phyloP scores from a whole-genome alignment of 179 eudicot species.

The Drosera spatulata region DNA sequence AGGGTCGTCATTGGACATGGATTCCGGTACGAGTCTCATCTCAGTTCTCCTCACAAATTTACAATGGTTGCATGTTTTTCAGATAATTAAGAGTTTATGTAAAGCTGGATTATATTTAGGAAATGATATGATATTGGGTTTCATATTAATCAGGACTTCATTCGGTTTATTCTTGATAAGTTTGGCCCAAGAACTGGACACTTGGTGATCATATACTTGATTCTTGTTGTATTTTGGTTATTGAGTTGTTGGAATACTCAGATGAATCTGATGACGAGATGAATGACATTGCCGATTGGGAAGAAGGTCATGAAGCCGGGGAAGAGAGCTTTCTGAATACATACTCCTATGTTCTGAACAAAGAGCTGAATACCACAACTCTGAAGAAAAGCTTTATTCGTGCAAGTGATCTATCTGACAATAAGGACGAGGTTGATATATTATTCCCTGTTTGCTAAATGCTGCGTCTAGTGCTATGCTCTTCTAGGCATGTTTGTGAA shows the following conservation, averaged over 20 bases:
- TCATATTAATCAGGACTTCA: too few species aligned
- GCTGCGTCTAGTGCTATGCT: too few species aligned
- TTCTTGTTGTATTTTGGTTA: too few species aligned
- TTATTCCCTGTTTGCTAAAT: too few species aligned
- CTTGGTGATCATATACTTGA: too few species aligned
- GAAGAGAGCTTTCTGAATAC: conserved; percentile 48
- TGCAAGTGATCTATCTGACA: conserved; percentile 37
- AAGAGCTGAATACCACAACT: conserved; percentile 59
- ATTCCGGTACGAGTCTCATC: conserved; percentile 46
- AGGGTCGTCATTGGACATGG: conserved; percentile 74
- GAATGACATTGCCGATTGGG: conserved; percentile 39
- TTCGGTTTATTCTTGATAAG: not conserved
- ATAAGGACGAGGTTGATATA: conserved; percentile 43
- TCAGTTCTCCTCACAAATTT: not conserved
- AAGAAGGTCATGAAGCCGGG: conserved; percentile 23
- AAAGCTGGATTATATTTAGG: too few species aligned
- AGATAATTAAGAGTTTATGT: too few species aligned
- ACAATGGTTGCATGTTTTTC: not conserved
- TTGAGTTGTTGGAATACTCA: conserved; percentile 9
- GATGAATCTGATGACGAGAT: conserved; percentile 68
- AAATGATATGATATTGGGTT: too few species aligned
- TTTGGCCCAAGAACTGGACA: not conserved
- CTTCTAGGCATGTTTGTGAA: too few species aligned
- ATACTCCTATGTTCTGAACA: conserved; percentile 58
- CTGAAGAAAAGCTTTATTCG: conserved; percentile 69